phyloP scores from a whole-genome alignment of 495 filamentous ascomycete genomes.

The Aspergillus funiculosus region DNA sequence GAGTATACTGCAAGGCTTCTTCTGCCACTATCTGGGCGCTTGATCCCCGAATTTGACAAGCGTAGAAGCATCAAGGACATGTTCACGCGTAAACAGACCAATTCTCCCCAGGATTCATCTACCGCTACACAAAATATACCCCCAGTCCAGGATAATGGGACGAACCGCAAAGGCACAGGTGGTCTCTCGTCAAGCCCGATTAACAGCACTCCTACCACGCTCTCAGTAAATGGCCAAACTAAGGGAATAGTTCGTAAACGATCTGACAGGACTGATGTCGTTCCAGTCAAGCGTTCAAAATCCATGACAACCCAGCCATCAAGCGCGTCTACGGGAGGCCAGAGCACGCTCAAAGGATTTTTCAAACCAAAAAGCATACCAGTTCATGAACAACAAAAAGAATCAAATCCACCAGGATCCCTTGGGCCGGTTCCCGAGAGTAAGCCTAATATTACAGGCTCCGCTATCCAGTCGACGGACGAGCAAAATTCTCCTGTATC shows the following conservation, averaged over 20 bases:
- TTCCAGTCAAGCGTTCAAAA: slow-evolving; percentile 45
- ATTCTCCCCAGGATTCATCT: slow-evolving; percentile 7
- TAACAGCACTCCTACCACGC: not conserved
- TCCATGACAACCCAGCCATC: slow-evolving; percentile 23
- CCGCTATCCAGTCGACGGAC: too few relatives aligned
- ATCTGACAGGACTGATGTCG: slow-evolving; percentile 15
- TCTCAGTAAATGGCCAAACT: slow-evolving; percentile 5
- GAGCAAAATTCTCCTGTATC: too few relatives aligned
- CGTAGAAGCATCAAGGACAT: slow-evolving; percentile 87
- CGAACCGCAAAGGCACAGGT: not conserved
- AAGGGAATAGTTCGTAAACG: slow-evolving; percentile 29
- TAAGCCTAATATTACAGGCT: too few relatives aligned
- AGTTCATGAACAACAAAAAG: not conserved
- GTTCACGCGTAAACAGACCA: slow-evolving; percentile 60
- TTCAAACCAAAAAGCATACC: slow-evolving; percentile 56
- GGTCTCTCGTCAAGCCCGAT: not conserved
- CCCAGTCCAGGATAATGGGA: slow-evolving; percentile 2
- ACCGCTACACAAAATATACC: not conserved
- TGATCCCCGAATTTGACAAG: slow-evolving; percentile 82
- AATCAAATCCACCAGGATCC: not conserved
- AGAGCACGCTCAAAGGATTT: slow-evolving; percentile 77
- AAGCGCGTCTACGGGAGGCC: slow-evolving; percentile 42
- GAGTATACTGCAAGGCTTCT: slow-evolving; percentile 62
- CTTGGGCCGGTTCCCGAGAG: not conserved
- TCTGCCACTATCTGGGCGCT: slow-evolving; percentile 69